Base-by-base conservation (phyloP, 208 protist genomes). In the Leishmania braziliensis region DNA sequence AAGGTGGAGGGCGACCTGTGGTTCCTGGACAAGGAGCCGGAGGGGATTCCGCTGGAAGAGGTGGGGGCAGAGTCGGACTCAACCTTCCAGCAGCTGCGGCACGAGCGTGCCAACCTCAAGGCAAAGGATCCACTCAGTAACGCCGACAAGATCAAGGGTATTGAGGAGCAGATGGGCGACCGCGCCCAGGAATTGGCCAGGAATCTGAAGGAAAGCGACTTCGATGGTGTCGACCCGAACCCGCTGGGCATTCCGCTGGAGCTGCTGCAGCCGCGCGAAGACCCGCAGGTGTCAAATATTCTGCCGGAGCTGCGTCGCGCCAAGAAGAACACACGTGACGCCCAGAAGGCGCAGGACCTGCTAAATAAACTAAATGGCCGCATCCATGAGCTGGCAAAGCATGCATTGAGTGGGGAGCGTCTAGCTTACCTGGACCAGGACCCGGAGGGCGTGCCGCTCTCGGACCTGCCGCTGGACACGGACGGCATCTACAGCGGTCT, bases 1-100 rank as follows among this genome's bases (percentile, higher is more conserved):
- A 87, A 86, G 82, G 91, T 87, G n/a, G 87, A 94, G 50, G 86
- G 86, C 20, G 92, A 94, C 75, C 83, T 92, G 51, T 92, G 86
- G 80, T 93, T 91, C 82, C 80, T 96, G n/a, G 88, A 95, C 80
- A 91, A 88, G 78, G 88, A 89, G 77, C 90, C 91, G 50, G 87
- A 93, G 76, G 93, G 91, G 39, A 87, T 96, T 68, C 88, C 89
- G 53, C 80, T 96, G 54, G 86, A 90, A 56, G 84, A 93, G 56
- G 76, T 96, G n/a, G 89, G 84, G 8, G 62, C 93, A 62, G 69
- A 85, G 68, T 75, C 54, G 3, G 93, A 96, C 68, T 69, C 82
- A 9, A 48, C 51, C 33, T 94, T 96, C 70, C 58, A 79, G 54
- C 48, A 82, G 72, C 83, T 94, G 82, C 79, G 88, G 75, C 71